Evolutionary conservation across 2,329 filamentous ascomycete genomes (phyloP).

Genomic region (Nemania sp.): DNA sequence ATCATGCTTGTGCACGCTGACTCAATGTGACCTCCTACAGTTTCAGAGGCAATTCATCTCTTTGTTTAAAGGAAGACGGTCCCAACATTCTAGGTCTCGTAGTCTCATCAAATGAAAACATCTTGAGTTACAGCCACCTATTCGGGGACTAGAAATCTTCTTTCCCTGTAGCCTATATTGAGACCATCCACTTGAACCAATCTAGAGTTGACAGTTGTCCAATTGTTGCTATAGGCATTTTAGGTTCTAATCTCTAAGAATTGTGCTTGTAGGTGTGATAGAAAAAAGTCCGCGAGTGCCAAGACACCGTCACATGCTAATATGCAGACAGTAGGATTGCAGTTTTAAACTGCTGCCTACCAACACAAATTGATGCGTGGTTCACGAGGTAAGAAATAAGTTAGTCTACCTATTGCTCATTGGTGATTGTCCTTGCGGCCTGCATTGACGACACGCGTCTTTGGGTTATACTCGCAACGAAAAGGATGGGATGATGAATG

Average conservation of each 20-base stretch:
- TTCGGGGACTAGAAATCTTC: background rate
- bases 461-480: background rate
- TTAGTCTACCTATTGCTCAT: background rate
- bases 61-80: constrained; percentile 2
- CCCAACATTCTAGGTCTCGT: background rate
- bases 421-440: background rate
- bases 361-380: constrained; percentile 1
- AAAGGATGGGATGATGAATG: background rate
- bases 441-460: constrained; percentile 1
- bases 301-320: constrained; percentile 33
- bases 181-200: background rate
- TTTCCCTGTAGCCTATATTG: background rate
- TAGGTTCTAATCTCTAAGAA: constrained; percentile 2
- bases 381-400: constrained; percentile 14
- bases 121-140: background rate
- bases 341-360: constrained; percentile 22
- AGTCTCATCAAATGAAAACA: constrained; percentile 7
- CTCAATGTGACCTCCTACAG: background rate
- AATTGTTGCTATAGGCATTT: constrained; percentile 14
- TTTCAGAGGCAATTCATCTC: background rate
- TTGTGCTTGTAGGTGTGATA: background rate
- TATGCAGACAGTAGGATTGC: background rate
- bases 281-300: constrained; percentile 7
- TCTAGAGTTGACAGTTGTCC: constrained; percentile 19
- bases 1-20: background rate